These are phyloP conservation scores for Alternaria solani DNA, from an alignment of 2,329 filamentous ascomycete genomes.

Conservation along the genomic window DNA sequence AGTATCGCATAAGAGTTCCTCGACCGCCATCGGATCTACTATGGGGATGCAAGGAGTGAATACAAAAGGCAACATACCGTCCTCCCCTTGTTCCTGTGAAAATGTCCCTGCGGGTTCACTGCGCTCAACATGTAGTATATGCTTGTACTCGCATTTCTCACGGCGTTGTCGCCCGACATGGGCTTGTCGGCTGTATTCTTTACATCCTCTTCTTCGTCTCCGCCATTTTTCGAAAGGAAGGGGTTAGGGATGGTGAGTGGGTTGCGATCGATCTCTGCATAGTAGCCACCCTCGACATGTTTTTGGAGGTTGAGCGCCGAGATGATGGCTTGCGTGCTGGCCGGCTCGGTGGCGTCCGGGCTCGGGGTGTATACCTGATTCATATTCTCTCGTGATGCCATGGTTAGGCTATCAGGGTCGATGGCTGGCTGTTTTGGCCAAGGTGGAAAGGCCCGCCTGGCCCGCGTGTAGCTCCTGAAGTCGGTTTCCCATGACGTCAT, in stretches of 20 bases:
- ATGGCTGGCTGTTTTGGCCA: not conserved
- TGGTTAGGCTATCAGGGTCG: too few relatives aligned
- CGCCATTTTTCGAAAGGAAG: constrained; percentile 44
- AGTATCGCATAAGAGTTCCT: not conserved
- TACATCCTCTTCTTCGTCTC: constrained; percentile 10
- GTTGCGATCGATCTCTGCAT: constrained; percentile 59
- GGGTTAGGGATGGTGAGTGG: constrained; percentile 60
- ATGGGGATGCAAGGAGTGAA: not conserved
- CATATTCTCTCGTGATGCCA: not conserved
- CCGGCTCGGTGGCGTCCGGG: constrained; percentile 17
- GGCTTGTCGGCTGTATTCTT: constrained; percentile 43
- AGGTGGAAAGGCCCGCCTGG: not conserved
- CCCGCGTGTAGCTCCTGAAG: not conserved
- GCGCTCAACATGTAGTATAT: constrained; percentile 73
- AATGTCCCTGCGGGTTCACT: constrained; percentile 62
- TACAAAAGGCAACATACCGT: constrained; percentile 50
- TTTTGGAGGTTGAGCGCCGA: constrained; percentile 51
- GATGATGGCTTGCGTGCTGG: constrained; percentile 25
- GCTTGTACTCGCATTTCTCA: constrained; percentile 65
- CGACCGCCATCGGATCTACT: not conserved
- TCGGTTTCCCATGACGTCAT: not conserved
- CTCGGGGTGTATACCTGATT: not conserved
- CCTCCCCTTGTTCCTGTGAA: constrained; percentile 68
- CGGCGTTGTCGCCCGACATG: constrained; percentile 49
- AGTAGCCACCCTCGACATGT: constrained; percentile 62